phyloP scores from a whole-genome alignment of 164 flowering plant genomes.

The Akebia trifoliata region DNA sequence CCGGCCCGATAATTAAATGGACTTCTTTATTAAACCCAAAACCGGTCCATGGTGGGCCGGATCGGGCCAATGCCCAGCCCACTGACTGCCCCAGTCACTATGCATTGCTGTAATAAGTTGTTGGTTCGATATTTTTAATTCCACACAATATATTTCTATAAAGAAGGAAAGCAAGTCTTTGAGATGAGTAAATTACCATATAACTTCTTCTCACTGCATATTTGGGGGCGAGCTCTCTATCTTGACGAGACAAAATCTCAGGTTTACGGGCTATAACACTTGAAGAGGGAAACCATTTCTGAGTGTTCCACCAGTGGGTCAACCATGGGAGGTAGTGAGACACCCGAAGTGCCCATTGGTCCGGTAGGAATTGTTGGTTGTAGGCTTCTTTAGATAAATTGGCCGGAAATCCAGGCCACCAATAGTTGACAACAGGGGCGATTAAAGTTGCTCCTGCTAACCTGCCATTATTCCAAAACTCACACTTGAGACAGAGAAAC shows the following conservation, averaged over 20 bases:
- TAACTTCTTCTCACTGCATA: constrained; percentile 1
- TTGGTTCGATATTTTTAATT: not conserved
- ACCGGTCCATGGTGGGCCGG: too few species aligned
- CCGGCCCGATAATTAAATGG: too few species aligned
- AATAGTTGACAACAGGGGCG: constrained; percentile 67
- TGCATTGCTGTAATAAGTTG: too few species aligned
- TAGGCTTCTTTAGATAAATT: constrained; percentile 51
- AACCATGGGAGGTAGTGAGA: constrained; percentile 68
- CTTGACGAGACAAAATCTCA: constrained; percentile 33
- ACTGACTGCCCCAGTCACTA: too few species aligned
- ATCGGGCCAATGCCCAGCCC: not conserved
- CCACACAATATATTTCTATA: not conserved
- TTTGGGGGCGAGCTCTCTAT: constrained; percentile 28
- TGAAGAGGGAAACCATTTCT: constrained; percentile 53
- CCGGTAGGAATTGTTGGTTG: constrained; percentile 30
- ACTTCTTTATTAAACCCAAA: too few species aligned
- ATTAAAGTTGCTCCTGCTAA: constrained; percentile 63
- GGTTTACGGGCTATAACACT: constrained; percentile 26
- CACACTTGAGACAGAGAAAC: not conserved
- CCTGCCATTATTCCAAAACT: constrained; percentile 30
- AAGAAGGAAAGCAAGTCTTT: not conserved
- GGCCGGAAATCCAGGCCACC: constrained; percentile 74
- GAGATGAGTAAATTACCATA: constrained; percentile 20
- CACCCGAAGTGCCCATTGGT: constrained; percentile 57
- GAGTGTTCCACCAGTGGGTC: constrained; percentile 80